Percentiles rank a stretch among this genome's conserved stretches.
Conservation (phyloP, 805 yeast species). For the Candida yuanshanica region DNA sequence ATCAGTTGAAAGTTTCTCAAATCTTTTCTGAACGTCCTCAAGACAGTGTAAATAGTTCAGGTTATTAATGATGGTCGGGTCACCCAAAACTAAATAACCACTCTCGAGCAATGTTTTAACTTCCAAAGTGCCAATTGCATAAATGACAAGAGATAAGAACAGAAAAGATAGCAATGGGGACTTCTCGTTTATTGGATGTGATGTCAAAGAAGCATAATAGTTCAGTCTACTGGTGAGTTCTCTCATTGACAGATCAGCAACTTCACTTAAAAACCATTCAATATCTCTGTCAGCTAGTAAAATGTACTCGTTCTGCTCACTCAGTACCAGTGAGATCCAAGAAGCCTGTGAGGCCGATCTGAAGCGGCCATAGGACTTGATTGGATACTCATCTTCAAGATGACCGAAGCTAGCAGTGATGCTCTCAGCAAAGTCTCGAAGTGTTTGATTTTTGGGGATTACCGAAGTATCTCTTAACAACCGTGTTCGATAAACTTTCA, state of each 20-base stretch:
- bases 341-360: not conserved
- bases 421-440: not conserved
- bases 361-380: not conserved
- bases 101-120: not conserved
- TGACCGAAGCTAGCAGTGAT: not conserved
- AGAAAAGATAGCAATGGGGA: not conserved
- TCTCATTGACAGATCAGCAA: not conserved
- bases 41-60: not conserved
- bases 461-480: no score
- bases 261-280: not conserved
- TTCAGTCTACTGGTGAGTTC: not conserved
- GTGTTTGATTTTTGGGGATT: not conserved
- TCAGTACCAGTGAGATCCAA: not conserved
- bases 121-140: not conserved
- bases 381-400: not conserved
- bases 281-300: not conserved
- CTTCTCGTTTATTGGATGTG: not conserved
- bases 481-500: no score
- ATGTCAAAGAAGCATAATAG: not conserved
- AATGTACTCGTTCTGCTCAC: not conserved
- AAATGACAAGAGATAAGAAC: not conserved
- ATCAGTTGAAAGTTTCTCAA: not conserved
- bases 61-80: not conserved
- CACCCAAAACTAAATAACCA: not conserved
- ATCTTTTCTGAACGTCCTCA: not conserved